phyloP scores from a whole-genome alignment of 2,329 filamentous ascomycete genomes.

The Alternaria panax region DNA sequence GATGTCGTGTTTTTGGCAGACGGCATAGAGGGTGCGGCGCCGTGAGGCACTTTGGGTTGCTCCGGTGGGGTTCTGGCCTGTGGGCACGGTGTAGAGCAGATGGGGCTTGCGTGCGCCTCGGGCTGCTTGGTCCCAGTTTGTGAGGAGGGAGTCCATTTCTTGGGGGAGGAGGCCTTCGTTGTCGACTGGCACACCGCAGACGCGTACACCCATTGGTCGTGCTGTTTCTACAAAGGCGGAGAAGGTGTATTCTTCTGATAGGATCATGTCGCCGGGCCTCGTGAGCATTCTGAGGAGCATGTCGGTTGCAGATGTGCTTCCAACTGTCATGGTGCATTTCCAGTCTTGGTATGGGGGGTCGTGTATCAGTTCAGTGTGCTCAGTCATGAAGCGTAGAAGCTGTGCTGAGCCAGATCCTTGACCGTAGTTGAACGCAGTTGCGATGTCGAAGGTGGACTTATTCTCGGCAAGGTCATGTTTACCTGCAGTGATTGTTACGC shows the following conservation, averaged over 20 bases:
- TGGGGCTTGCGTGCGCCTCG: conserved; percentile 68
- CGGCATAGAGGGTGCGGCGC: conserved; percentile 74
- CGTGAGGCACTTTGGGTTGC: conserved; percentile 76
- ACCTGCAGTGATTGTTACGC: conserved; percentile 69
- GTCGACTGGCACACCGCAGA: conserved; percentile 70
- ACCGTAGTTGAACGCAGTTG: conserved; percentile 91
- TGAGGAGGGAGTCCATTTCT: conserved; percentile 68
- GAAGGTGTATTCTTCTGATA: conserved; percentile 94
- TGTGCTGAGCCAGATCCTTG: conserved; percentile 87
- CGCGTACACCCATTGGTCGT: conserved; percentile 66
- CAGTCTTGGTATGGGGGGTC: conserved; percentile 90
- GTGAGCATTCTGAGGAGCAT: conserved; percentile 84
- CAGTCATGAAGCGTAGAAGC: conserved; percentile 87
- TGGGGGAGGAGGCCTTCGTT: conserved; percentile 69
- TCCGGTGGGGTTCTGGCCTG: conserved; percentile 90
- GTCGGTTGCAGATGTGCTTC: conserved; percentile 86
- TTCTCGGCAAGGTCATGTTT: conserved; percentile 82
- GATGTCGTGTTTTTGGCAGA: conserved; percentile 84
- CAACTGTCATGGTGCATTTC: conserved; percentile 82
- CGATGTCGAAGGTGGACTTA: conserved; percentile 73
- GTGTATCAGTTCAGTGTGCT: conserved; percentile 93
- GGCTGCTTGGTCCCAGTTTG: conserved; percentile 67
- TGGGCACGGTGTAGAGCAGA: conserved; percentile 75
- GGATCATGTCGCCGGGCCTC: conserved; percentile 74
- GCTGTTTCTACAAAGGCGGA: conserved; percentile 75